Conservation (phyloP, 2,329 filamentous ascomycete genomes). For the Cladophialophora immunda region DNA sequence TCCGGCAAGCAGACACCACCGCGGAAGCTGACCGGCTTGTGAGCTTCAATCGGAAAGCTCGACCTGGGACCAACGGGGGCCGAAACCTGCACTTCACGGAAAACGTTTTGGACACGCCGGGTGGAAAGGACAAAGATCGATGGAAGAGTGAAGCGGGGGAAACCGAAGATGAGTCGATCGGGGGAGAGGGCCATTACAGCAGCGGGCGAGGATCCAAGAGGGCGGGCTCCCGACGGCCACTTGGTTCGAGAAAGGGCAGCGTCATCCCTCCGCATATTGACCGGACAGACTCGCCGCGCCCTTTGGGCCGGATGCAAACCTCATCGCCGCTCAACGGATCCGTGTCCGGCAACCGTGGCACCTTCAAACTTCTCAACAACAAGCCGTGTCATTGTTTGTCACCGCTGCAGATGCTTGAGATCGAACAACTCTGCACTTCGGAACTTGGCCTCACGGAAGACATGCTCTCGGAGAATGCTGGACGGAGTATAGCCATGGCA, state of each 20-base stretch:
- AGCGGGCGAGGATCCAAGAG: slow-evolving; percentile 58
- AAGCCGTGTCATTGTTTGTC: slow-evolving; percentile 66
- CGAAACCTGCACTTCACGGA: slow-evolving; percentile 93
- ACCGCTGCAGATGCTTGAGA: slow-evolving; percentile 85
- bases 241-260: slow-evolving; percentile 55
- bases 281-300: slow-evolving; percentile 39
- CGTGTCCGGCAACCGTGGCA: slow-evolving; percentile 40
- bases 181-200: slow-evolving; percentile 53
- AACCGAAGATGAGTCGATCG: slow-evolving; percentile 51
- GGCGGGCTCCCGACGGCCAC: slow-evolving; percentile 49
- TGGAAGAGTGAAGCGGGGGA: slow-evolving; percentile 82
- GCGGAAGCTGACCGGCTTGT: slow-evolving; percentile 93
- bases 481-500: slow-evolving; percentile 85
- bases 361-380: slow-evolving; percentile 64
- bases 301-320: slow-evolving; percentile 43
- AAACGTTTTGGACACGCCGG: slow-evolving; percentile 79
- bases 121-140: slow-evolving; percentile 45
- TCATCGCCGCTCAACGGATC: slow-evolving; percentile 53
- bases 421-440: slow-evolving; percentile 88
- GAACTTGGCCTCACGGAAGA: slow-evolving; percentile 88
- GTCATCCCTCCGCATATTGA: slow-evolving; percentile 49
- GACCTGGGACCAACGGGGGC: slow-evolving; percentile 75
- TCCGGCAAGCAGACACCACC: slow-evolving; percentile 84
- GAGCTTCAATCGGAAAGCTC: slow-evolving; percentile 77
- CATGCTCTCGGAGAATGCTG: slow-evolving; percentile 91